Percentiles rank a stretch among this genome's conserved stretches.
phyloP scores from a whole-genome alignment of 2,329 filamentous ascomycete genomes.

The Aspergillus latus region DNA sequence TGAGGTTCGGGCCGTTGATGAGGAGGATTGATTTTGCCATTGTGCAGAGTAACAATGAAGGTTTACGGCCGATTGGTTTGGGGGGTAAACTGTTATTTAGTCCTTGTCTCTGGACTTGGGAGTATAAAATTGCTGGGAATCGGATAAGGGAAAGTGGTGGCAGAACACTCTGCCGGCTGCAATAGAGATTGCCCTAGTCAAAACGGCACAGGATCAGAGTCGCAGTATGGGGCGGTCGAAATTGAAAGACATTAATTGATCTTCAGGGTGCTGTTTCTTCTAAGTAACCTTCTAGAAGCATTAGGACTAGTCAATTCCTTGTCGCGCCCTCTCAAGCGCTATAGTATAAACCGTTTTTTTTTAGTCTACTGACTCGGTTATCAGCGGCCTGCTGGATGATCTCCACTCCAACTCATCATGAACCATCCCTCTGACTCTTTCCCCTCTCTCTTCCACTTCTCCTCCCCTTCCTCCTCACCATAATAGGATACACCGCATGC shows the following conservation, averaged over 20 bases:
- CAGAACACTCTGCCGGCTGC: constrained; percentile 9
- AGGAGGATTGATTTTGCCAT: constrained; percentile 59
- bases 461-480: background rate
- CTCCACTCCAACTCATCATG: constrained; percentile 11
- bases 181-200: background rate
- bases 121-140: background rate
- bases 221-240: background rate
- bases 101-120: background rate
- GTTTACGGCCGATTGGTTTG: background rate
- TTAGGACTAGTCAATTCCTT: background rate
- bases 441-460: constrained; percentile 12
- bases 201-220: background rate
- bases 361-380: constrained; percentile 9
- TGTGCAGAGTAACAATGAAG: constrained; percentile 10
- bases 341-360: background rate
- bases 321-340: background rate
- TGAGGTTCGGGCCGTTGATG: constrained; percentile 81
- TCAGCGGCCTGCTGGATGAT: background rate
- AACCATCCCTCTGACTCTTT: background rate
- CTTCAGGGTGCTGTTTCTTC: background rate
- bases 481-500: background rate
- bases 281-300: background rate
- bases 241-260: background rate
- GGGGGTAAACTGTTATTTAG: background rate
- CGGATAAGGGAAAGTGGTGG: constrained; percentile 9